Evolutionary conservation across 495 filamentous ascomycete species (phyloP), one percentile per base, ranked within the genome.

Genomic region (Penicillium alfredii): DNA sequence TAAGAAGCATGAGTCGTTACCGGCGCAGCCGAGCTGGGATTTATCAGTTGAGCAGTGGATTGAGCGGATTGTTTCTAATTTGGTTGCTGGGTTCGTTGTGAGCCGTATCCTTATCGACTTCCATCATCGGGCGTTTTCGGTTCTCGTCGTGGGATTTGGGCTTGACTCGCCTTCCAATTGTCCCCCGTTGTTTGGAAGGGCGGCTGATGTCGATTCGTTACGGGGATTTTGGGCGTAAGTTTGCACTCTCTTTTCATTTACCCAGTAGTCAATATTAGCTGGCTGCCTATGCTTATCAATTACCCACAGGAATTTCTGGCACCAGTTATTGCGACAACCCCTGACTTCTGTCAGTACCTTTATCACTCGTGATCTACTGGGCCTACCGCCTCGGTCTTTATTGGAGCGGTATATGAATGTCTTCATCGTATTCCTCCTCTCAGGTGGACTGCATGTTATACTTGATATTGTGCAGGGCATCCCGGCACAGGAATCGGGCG

Each of bases 221-320:
- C 38, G 58, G 6, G 43, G 45, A 6, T 52, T 47, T 27, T 63
- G 57, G 55, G 53, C 58, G 61, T 63, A 32, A 47, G 52, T 35
- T 22, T 30, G 9, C 29, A 32, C 4, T 33, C 19, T 28, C 9
- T 4, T 14, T 11, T 15, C 12, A 26, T 30, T 32, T 20, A 15
- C n/a, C n/a, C n/a, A n/a, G n/a, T n/a, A n/a, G n/a, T n/a, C n/a
- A n/a, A n/a, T n/a, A n/a, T n/a, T n/a, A n/a, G n/a, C n/a, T n/a
- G n/a, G n/a, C n/a, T 23, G 21, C 21, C 21, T 5, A 5, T 23
- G 6, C 9, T 12, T 18, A 11, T 30, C 26, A 21, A 13, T 9
- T 25, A 20, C 32, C 17, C 27, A 49, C 33, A 66, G 63, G 3
- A 57, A 50, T 32, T 68, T 64, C 45, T 70, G 66, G 66, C 64